A percentile compares a stretch with the other conserved stretches of the same genome.
Evolutionary conservation across 2,329 filamentous ascomycete species (phyloP).

Genomic region (Aspergillus thermomutatus): DNA sequence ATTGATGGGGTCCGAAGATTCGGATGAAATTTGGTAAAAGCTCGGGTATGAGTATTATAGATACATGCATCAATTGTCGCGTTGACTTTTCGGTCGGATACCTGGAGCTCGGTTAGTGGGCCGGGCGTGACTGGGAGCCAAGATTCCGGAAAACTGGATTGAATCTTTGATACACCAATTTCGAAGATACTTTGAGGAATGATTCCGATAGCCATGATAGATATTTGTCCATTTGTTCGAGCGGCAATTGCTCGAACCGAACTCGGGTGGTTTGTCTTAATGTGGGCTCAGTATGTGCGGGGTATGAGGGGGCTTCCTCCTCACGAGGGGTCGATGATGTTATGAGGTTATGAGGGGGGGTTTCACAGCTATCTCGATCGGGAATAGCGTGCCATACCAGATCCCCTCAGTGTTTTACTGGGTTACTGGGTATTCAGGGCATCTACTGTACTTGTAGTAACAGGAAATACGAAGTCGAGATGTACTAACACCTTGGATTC

Average conservation of each 20-base stretch:
- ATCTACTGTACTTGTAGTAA: too few species aligned
- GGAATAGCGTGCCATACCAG: not conserved
- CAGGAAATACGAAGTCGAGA: too few species aligned
- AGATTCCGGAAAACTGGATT: not conserved
- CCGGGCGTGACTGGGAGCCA: not conserved
- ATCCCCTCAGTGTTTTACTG: too few species aligned
- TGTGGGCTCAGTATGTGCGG: not conserved
- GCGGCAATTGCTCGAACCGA: not conserved
- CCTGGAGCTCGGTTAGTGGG: too few species aligned
- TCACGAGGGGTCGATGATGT: constrained; percentile 14
- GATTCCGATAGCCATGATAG: not conserved
- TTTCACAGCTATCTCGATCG: not conserved
- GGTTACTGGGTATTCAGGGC: not conserved
- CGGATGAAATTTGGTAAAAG: not conserved
- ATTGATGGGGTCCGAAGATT: not conserved
- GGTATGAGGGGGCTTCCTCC: constrained; percentile 5
- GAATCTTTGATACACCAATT: not conserved
- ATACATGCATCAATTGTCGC: not conserved
- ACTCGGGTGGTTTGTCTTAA: constrained; percentile 1
- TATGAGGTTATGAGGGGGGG: too few species aligned
- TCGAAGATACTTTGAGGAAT: not conserved
- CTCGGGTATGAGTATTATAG: not conserved
- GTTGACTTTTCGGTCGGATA: too few species aligned
- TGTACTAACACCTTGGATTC: too few species aligned
- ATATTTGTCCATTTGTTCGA: not conserved